Evolutionary conservation across 2,329 filamentous ascomycete genomes (phyloP).

Genomic region (Helotiales sp.): DNA sequence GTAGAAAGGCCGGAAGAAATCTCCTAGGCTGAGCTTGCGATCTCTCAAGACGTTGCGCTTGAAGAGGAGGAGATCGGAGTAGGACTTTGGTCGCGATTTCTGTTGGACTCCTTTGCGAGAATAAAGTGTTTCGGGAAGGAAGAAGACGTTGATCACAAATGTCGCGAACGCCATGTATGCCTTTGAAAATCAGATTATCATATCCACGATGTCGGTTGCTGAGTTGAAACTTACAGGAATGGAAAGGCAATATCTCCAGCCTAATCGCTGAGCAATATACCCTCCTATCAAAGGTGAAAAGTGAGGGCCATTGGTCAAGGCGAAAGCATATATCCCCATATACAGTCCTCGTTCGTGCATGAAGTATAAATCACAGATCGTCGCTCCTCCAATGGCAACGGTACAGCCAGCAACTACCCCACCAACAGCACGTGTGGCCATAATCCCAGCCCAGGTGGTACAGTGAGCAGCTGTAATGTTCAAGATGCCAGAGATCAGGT

Average conservation of each 20-base stretch:
- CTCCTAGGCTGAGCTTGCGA: background rate
- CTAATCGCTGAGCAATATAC: slow-evolving; percentile 30
- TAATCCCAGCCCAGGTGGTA: slow-evolving; percentile 8
- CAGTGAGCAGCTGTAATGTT: slow-evolving; percentile 11
- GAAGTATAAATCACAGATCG: slow-evolving; percentile 14
- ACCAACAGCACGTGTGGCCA: slow-evolving; percentile 5
- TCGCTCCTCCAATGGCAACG: slow-evolving; percentile 10
- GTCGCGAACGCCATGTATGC: slow-evolving; percentile 8
- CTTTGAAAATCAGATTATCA: background rate
- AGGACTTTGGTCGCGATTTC: background rate
- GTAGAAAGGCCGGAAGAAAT: slow-evolving; percentile 7
- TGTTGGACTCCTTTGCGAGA: background rate
- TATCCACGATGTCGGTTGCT: background rate
- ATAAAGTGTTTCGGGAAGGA: slow-evolving; percentile 14
- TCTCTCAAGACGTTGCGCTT: slow-evolving; percentile 20
- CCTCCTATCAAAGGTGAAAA: slow-evolving; percentile 26
- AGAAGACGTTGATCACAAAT: slow-evolving; percentile 8
- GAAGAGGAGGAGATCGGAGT: slow-evolving; percentile 13
- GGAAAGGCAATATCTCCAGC: slow-evolving; percentile 19
- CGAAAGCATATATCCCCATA: slow-evolving; percentile 21
- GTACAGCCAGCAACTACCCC: slow-evolving; percentile 8
- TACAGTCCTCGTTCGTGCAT: slow-evolving; percentile 23
- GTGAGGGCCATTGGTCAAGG: slow-evolving; percentile 14
- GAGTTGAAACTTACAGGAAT: slow-evolving; percentile 2
- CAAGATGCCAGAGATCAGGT: slow-evolving; percentile 4